Evolutionary conservation across 495 filamentous ascomycete species (phyloP).

Genomic region (Staphylotrichum longicolle): DNA sequence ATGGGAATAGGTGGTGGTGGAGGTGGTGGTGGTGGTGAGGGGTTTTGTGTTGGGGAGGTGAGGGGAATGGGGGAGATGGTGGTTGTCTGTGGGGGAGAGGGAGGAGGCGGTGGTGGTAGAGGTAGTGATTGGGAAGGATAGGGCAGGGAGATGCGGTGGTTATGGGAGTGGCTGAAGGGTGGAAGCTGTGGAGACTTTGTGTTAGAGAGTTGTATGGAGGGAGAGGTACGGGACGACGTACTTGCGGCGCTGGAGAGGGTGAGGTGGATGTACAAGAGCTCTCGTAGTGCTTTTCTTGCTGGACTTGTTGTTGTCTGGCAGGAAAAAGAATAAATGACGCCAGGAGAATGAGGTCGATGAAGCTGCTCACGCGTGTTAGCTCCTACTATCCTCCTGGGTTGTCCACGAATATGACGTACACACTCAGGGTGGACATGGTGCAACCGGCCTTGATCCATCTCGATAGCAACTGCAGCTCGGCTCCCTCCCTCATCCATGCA

Average conservation of each 20-base stretch:
- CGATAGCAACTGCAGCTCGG: conserved; percentile 9
- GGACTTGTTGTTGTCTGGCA: background rate
- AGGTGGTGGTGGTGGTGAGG: conserved; percentile 5
- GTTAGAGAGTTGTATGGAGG: background rate
- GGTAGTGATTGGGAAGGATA: conserved; percentile 11
- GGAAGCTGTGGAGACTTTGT: conserved; percentile 8
- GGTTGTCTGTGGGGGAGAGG: background rate
- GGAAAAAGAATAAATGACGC: conserved; percentile 14
- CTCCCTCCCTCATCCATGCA: background rate
- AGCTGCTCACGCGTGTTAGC: background rate
- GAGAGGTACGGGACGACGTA: background rate
- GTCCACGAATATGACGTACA: conserved; percentile 15
- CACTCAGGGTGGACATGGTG: conserved; percentile 21
- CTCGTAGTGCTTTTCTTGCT: background rate
- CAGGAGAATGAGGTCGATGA: conserved; percentile 28
- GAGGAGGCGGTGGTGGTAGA: conserved; percentile 2
- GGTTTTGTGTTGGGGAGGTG: background rate
- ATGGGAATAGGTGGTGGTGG: background rate
- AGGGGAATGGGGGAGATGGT: conserved; percentile 5
- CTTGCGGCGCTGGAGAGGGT: background rate
- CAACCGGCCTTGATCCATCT: conserved; percentile 30
- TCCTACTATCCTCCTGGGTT: background rate
- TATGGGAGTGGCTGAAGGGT: conserved; percentile 4
- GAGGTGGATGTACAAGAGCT: background rate
- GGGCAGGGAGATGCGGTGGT: conserved; percentile 18